Conservation (phyloP, 768 basidiomycete genomes). For the Rubroboletus pulcherrimus region DNA sequence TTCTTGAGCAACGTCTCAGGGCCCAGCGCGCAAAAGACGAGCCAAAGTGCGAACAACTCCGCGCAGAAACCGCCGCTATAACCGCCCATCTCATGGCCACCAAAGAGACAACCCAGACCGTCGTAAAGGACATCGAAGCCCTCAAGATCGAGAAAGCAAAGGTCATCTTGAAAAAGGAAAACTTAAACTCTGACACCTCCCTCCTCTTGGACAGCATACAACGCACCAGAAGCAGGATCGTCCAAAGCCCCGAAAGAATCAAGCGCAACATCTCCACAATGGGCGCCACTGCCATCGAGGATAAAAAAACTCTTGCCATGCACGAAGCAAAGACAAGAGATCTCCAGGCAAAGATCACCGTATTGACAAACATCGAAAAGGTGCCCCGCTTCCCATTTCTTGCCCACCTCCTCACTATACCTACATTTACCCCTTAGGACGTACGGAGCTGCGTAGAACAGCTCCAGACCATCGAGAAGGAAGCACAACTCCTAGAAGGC, state of each 20-base stretch:
- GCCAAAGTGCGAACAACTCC: slow-evolving; percentile 58
- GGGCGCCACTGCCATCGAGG: slow-evolving; percentile 60
- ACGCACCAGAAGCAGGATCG: slow-evolving; percentile 70
- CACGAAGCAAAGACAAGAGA: slow-evolving; percentile 77
- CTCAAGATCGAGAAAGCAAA: slow-evolving; percentile 69
- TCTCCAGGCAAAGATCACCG: slow-evolving; percentile 68
- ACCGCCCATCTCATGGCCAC: slow-evolving; percentile 65
- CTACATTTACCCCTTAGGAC: slow-evolving; percentile 44
- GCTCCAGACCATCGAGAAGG: slow-evolving; percentile 69
- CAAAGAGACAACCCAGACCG: slow-evolving; percentile 57
- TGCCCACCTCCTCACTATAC: not conserved
- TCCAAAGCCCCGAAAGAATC: slow-evolving; percentile 89
- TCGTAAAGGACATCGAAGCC: slow-evolving; percentile 62
- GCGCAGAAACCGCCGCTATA: slow-evolving; percentile 56
- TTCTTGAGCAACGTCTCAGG: slow-evolving; percentile 33
- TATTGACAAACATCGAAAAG: slow-evolving; percentile 72
- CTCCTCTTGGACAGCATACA: slow-evolving; percentile 57
- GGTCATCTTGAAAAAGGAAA: slow-evolving; percentile 66
- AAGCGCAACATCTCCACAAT: slow-evolving; percentile 79
- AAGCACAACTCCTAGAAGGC: slow-evolving; percentile 56
- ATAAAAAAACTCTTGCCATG: slow-evolving; percentile 60
- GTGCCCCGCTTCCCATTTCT: slow-evolving; percentile 33
- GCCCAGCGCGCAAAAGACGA: slow-evolving; percentile 65
- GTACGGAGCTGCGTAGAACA: slow-evolving; percentile 69
- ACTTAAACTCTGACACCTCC: slow-evolving; percentile 56